phyloP scores from a whole-genome alignment of 2,329 filamentous ascomycete species.

The Xylariaceae sp. region DNA sequence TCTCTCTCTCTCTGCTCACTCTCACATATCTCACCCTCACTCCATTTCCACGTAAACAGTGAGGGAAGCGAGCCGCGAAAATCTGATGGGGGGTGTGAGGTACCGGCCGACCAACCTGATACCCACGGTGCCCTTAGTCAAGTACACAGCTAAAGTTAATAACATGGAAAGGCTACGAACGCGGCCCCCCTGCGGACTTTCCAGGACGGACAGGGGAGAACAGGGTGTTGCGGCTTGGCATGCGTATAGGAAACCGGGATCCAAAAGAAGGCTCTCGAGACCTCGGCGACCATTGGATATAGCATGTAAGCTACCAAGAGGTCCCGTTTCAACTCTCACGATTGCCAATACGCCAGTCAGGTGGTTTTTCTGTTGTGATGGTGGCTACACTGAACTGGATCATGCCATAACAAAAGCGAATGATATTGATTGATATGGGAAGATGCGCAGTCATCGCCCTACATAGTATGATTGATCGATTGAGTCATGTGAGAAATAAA shows the following conservation, averaged over 20 bases:
- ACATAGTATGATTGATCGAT: not conserved
- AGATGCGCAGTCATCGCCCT: not conserved
- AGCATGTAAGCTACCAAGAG: too few species aligned
- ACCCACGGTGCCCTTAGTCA: not conserved
- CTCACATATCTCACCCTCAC: too few species aligned
- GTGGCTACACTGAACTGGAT: not conserved
- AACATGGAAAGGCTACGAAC: conserved; percentile 7
- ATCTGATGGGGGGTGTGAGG: not conserved
- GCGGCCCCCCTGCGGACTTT: not conserved
- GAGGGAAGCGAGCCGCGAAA: too few species aligned
- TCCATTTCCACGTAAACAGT: too few species aligned
- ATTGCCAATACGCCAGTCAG: not conserved
- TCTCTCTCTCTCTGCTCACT: too few species aligned
- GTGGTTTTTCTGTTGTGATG: not conserved
- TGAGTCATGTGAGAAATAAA: not conserved
- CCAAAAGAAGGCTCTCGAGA: not conserved
- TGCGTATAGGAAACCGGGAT: not conserved
- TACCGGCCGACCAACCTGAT: not conserved
- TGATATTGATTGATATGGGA: not conserved
- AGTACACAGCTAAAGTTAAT: conserved; percentile 2
- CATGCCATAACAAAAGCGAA: not conserved
- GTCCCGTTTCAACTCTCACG: not conserved
- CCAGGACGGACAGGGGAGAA: not conserved
- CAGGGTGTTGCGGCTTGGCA: conserved; percentile 1
- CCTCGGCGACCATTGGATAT: not conserved